phyloP scores from a whole-genome alignment of 2,329 filamentous ascomycete species.

The Shiraia sp. region DNA sequence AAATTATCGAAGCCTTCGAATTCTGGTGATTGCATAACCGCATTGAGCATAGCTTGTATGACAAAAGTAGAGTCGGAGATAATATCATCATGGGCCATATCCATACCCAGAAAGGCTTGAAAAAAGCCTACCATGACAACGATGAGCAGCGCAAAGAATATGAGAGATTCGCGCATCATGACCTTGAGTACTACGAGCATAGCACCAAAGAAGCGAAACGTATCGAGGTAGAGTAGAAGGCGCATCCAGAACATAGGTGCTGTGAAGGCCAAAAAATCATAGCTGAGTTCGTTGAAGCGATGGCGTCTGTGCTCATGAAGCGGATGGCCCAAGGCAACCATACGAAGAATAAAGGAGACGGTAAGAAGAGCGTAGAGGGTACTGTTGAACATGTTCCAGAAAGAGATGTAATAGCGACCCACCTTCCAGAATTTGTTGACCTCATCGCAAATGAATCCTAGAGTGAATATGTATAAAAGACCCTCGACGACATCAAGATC shows the following conservation, averaged over 20 bases:
- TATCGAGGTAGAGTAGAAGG: constrained; percentile 88
- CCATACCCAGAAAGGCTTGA: constrained; percentile 91
- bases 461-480: constrained; percentile 85
- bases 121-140: constrained; percentile 86
- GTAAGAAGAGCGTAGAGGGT: constrained; percentile 78
- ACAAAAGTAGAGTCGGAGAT: constrained; percentile 72
- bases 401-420: constrained; percentile 85
- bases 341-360: constrained; percentile 76
- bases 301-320: constrained; percentile 54
- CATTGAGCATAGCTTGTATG: constrained; percentile 81
- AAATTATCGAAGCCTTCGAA: constrained; percentile 89
- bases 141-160: constrained; percentile 90
- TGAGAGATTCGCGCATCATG: constrained; percentile 72
- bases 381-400: constrained; percentile 96
- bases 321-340: constrained; percentile 73
- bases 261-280: constrained; percentile 91
- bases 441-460: constrained; percentile 90
- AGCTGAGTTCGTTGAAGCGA: constrained; percentile 78
- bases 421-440: constrained; percentile 90
- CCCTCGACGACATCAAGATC: constrained; percentile 84
- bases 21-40: constrained; percentile 88
- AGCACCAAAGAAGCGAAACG: constrained; percentile 91
- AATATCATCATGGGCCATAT: constrained; percentile 72
- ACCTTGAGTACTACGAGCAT: constrained; percentile 95
- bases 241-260: constrained; percentile 98